Conservation (phyloP, 306 rosid species). For the Senna siamea region DNA sequence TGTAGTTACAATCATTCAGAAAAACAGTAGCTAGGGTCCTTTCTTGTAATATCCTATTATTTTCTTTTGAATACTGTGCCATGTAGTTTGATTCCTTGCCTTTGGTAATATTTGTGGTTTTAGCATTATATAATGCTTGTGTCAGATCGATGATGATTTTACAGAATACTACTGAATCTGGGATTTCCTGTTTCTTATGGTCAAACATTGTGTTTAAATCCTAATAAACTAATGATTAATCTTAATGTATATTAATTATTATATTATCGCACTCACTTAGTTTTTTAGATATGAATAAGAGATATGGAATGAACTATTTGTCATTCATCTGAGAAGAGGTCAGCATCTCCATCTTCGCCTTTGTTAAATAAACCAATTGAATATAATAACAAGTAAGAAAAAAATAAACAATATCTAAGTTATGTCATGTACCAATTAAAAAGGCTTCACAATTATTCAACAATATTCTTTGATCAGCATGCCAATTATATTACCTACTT, state of each 20-base stretch:
- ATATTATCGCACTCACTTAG: neutral
- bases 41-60: neutral
- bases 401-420: neutral
- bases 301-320: neutral
- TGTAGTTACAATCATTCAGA: too few relatives aligned
- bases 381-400: neutral
- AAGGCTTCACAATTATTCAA: neutral
- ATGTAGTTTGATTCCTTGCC: neutral
- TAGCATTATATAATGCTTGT: neutral
- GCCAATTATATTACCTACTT: neutral
- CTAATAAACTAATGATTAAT: too few relatives aligned
- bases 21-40: too few relatives aligned
- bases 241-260: too few relatives aligned
- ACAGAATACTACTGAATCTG: neutral
- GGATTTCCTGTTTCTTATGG: neutral
- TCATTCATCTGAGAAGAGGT: neutral
- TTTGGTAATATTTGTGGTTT: neutral
- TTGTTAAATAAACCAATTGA: neutral
- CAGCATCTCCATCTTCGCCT: neutral
- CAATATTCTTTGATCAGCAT: neutral
- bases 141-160: neutral
- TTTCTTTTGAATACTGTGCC: too few relatives aligned
- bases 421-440: neutral
- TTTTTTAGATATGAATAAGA: neutral
- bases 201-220: neutral